A percentile compares a stretch with the other conserved stretches of the same genome.
Conservation (phyloP, 1,139 yeast species). For the Kodamaea sp. region DNA sequence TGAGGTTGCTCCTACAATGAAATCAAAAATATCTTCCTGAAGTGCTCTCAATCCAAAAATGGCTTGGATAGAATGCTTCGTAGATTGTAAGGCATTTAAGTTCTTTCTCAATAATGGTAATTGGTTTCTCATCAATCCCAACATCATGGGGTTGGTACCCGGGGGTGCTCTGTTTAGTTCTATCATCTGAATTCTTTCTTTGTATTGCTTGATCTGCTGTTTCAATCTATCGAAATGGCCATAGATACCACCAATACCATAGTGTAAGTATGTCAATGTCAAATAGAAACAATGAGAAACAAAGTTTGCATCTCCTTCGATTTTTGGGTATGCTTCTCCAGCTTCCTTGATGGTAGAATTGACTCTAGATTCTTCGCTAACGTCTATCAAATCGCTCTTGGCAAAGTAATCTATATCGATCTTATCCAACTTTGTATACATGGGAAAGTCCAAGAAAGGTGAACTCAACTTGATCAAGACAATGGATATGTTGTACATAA, state of each 20-base stretch:
- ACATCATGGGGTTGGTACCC: slow-evolving; percentile 32
- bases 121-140: slow-evolving; percentile 35
- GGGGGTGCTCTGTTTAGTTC: slow-evolving; percentile 28
- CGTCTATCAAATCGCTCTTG: slow-evolving; percentile 53
- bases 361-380: slow-evolving; percentile 80
- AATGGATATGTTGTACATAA: slow-evolving; percentile 75
- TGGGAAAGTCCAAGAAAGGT: slow-evolving; percentile 77
- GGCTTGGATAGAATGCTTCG: slow-evolving; percentile 57
- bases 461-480: slow-evolving; percentile 71
- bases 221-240: slow-evolving; percentile 58
- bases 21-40: slow-evolving; percentile 72
- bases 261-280: slow-evolving; percentile 77
- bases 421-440: slow-evolving; percentile 65
- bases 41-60: slow-evolving; percentile 55
- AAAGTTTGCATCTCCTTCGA: slow-evolving; percentile 50
- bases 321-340: slow-evolving; percentile 48
- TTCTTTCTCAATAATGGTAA: slow-evolving; percentile 48
- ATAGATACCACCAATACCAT: slow-evolving; percentile 82
- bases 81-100: slow-evolving; percentile 41
- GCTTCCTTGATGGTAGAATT: slow-evolving; percentile 76
- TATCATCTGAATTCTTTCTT: slow-evolving; percentile 52
- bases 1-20: slow-evolving; percentile 71
- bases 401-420: slow-evolving; percentile 69
- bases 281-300: slow-evolving; percentile 86
- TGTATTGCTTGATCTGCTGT: slow-evolving; percentile 51